Conservation (phyloP, 2,329 filamentous ascomycete genomes). For the Aspergillus arachidicola region DNA sequence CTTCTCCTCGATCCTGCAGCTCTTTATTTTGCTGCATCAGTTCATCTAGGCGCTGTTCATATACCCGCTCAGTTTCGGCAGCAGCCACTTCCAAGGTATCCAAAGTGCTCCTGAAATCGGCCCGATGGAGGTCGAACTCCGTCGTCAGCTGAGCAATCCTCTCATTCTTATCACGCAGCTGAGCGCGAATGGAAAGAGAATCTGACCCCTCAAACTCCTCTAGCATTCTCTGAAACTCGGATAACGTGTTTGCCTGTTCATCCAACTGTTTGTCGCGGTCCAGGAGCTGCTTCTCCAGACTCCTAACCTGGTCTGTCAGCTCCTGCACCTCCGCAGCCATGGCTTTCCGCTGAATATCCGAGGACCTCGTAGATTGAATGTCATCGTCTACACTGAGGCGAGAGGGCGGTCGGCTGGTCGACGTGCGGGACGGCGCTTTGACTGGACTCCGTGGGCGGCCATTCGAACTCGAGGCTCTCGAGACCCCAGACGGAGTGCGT, state of each 20-base stretch:
- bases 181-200: conserved; percentile 72
- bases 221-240: conserved; percentile 87
- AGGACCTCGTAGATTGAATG: conserved; percentile 33
- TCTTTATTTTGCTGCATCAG: conserved; percentile 82
- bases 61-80: conserved; percentile 90
- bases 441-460: conserved; percentile 51
- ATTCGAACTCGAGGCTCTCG: conserved; percentile 32
- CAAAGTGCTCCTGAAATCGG: conserved; percentile 95
- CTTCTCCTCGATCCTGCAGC: conserved; percentile 77
- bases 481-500: conserved; percentile 56
- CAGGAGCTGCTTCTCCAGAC: conserved; percentile 72
- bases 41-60: conserved; percentile 64
- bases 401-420: conserved; percentile 41
- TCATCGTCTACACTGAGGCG: conserved; percentile 44
- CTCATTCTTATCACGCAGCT: conserved; percentile 93
- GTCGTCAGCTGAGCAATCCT: conserved; percentile 90
- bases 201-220: conserved; percentile 83
- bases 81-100: conserved; percentile 95
- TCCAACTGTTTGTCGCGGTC: conserved; percentile 86
- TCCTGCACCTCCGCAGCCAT: conserved; percentile 34
- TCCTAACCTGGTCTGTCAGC: conserved; percentile 72
- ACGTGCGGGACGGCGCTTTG: conserved; percentile 40
- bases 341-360: conserved; percentile 31
- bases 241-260: conserved; percentile 78
- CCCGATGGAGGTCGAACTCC: conserved; percentile 92